A percentile compares a stretch with the other conserved stretches of the same genome.
Conservation (phyloP, 2,329 filamentous ascomycete species). For the Aspergillus candidus region DNA sequence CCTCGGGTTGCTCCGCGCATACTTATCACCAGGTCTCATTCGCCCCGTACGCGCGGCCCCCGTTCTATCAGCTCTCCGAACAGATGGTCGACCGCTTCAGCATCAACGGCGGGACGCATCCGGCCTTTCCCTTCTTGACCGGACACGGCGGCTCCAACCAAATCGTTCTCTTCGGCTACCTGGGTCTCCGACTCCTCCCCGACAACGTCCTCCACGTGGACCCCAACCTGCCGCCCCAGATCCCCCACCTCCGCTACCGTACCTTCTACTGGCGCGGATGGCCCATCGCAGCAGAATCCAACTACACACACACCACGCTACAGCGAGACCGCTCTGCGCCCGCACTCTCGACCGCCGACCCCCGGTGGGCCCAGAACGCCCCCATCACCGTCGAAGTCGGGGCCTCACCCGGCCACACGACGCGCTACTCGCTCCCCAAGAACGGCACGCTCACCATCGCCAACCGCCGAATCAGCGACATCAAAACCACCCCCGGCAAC, state of each 20-base stretch:
- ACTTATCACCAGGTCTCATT: constrained; percentile 61
- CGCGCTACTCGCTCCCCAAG: constrained; percentile 42
- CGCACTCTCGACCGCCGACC: constrained; percentile 48
- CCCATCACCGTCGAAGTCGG: constrained; percentile 57
- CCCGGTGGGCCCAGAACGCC: constrained; percentile 43
- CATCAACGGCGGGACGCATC: constrained; percentile 60
- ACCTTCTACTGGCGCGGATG: constrained; percentile 63
- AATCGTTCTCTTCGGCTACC: constrained; percentile 61
- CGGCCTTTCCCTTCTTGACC: constrained; percentile 65
- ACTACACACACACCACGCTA: constrained; percentile 59
- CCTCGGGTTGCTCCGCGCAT: constrained; percentile 61
- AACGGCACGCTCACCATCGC: constrained; percentile 49
- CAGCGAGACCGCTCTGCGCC: constrained; percentile 44
- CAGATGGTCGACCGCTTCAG: constrained; percentile 57
- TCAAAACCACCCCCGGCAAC: constrained; percentile 53
- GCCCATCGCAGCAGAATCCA: constrained; percentile 56
- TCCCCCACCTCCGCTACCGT: constrained; percentile 54
- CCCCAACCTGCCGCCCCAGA: constrained; percentile 60
- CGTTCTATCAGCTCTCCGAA: constrained; percentile 67
- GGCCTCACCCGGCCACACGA: constrained; percentile 32
- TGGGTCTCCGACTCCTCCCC: constrained; percentile 57
- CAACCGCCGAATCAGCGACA: constrained; percentile 54
- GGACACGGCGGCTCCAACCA: constrained; percentile 65
- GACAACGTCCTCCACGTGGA: constrained; percentile 56
- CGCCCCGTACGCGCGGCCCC: constrained; percentile 58